A percentile compares a stretch with the other conserved stretches of the same genome.
Evolutionary conservation across 495 filamentous ascomycete genomes (phyloP).

Genomic region (Friedmanniomyces simplex): DNA sequence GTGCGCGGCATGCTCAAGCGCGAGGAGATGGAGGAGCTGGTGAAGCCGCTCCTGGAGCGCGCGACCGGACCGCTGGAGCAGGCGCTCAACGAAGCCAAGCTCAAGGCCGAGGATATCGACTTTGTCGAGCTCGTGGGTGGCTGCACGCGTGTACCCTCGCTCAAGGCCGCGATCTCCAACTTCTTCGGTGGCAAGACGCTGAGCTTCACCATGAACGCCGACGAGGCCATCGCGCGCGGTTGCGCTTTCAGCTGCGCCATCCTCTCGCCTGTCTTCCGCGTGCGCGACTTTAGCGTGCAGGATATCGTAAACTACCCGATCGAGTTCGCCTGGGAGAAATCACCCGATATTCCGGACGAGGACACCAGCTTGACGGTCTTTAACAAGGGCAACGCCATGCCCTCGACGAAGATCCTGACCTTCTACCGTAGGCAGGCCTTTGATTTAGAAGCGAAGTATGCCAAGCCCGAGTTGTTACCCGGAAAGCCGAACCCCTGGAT

Average conservation of each 20-base stretch:
- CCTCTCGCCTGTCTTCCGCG: slow-evolving; percentile 94
- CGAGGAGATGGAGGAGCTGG: slow-evolving; percentile 84
- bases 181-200: slow-evolving; percentile 80
- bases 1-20: slow-evolving; percentile 82
- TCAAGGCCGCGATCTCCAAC: slow-evolving; percentile 81
- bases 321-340: slow-evolving; percentile 99
- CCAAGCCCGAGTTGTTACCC: slow-evolving; percentile 76
- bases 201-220: slow-evolving; percentile 96
- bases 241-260: slow-evolving; percentile 98
- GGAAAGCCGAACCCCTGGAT: slow-evolving; percentile 92
- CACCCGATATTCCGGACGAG: slow-evolving; percentile 95
- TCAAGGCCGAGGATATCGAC: slow-evolving; percentile 87
- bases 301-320: slow-evolving; percentile 98
- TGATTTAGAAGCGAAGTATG: slow-evolving; percentile 89
- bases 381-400: slow-evolving; percentile 93
- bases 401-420: slow-evolving; percentile 97
- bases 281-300: slow-evolving; percentile 93
- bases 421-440: slow-evolving; percentile 99
- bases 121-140: slow-evolving; percentile 89
- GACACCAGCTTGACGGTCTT: slow-evolving; percentile 96
- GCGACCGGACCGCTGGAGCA: slow-evolving; percentile 69
- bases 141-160: slow-evolving; percentile 80
- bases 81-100: slow-evolving; percentile 81
- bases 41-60: slow-evolving; percentile 73
- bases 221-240: slow-evolving; percentile 92